phyloP scores from a whole-genome alignment of 306 rosid species.

The Cucurbita argyrosperma region DNA sequence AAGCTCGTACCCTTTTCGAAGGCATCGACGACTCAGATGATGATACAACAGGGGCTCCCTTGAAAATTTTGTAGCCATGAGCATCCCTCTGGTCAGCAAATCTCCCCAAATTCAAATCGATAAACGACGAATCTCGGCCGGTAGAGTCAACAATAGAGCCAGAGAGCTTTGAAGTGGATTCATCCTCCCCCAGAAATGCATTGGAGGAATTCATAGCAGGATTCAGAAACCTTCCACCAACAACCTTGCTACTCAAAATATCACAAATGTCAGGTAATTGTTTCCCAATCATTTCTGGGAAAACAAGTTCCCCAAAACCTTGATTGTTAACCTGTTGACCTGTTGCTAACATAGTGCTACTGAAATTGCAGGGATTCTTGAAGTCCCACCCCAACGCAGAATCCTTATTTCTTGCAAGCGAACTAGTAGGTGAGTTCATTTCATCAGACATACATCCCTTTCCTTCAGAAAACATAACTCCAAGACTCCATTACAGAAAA shows the following conservation, averaged over 20 bases:
- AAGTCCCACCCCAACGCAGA: slow-evolving; percentile 48
- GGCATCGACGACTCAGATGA: slow-evolving; percentile 53
- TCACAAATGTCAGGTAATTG: slow-evolving; percentile 25
- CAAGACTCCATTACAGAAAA: slow-evolving; percentile 64
- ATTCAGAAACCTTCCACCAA: slow-evolving; percentile 16
- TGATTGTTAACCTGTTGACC: slow-evolving; percentile 38
- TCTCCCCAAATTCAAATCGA: slow-evolving; percentile 70
- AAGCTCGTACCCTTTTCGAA: slow-evolving; percentile 38
- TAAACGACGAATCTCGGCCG: slow-evolving; percentile 39
- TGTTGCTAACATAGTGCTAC: slow-evolving; percentile 24
- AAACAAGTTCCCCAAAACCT: slow-evolving; percentile 45
- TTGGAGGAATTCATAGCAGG: slow-evolving; percentile 14
- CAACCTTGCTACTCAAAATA: slow-evolving; percentile 18
- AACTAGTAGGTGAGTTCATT: slow-evolving; percentile 24
- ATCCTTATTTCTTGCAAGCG: slow-evolving; percentile 30
- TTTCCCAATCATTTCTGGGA: slow-evolving; percentile 38
- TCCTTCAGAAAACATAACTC: slow-evolving; percentile 52
- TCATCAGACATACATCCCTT: slow-evolving; percentile 44
- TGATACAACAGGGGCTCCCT: slow-evolving; percentile 32
- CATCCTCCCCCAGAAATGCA: slow-evolving; percentile 30
- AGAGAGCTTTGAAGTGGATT: slow-evolving; percentile 43
- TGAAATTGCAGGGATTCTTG: slow-evolving; percentile 35
- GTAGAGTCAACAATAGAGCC: slow-evolving; percentile 36
- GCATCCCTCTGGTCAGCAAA: slow-evolving; percentile 40
- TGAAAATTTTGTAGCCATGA: slow-evolving; percentile 19